Evolutionary conservation across 345 rosid genomes (phyloP).

Genomic region (Lepidium sativum): DNA sequence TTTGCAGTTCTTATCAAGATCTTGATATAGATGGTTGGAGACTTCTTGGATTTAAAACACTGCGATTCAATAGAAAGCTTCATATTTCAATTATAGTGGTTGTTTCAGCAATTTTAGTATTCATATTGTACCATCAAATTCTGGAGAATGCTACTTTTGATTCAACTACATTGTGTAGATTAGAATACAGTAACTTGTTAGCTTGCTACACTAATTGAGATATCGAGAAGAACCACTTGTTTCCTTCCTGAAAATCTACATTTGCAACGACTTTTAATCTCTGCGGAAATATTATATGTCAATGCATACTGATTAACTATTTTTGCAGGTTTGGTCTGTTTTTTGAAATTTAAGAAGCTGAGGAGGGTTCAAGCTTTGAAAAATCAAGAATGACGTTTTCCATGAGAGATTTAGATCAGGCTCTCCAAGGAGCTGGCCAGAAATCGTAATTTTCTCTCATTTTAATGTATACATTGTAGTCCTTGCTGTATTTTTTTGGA

Average conservation of each 20-base stretch:
- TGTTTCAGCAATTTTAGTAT: neutral
- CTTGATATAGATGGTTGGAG: neutral
- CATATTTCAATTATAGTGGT: neutral
- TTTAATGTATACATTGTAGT: neutral
- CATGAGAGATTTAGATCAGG: conserved; percentile 90
- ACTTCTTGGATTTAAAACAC: neutral
- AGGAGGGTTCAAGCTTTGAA: conserved; percentile 17
- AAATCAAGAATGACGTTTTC: conserved; percentile 83
- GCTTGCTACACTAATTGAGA: neutral
- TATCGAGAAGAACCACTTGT: neutral
- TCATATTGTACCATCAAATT: neutral
- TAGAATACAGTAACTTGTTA: neutral
- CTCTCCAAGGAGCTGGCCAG: conserved; percentile 96
- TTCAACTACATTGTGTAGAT: neutral
- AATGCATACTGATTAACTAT: neutral
- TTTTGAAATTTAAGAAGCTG: neutral
- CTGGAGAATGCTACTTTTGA: neutral
- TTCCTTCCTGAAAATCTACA: neutral
- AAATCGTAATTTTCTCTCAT: conserved; percentile 66
- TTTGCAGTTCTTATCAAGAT: neutral
- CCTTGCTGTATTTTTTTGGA: neutral
- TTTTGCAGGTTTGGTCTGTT: conserved; percentile 13
- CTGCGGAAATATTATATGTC: neutral
- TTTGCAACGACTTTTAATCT: neutral
- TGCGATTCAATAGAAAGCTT: neutral